These are phyloP conservation scores for Globisporangium irregulare DNA, from an alignment of 352 stramenopile species.

Conservation along the genomic window DNA sequence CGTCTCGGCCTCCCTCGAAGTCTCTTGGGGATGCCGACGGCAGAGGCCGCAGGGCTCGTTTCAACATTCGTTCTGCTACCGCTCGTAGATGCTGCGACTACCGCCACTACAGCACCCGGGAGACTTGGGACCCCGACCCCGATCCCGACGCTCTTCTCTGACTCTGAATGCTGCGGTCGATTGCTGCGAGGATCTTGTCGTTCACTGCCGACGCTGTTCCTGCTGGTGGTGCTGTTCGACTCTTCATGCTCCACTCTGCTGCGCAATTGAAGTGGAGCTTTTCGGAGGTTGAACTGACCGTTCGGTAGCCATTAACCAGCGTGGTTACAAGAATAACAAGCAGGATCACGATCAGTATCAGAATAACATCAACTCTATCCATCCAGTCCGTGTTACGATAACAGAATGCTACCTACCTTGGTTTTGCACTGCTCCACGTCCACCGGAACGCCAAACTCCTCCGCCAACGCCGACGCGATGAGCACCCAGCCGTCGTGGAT, in stretches of 20 bases:
- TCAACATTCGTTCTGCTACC: background rate
- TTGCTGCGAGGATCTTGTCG: background rate
- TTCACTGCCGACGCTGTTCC: background rate
- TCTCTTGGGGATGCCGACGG: background rate
- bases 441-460: background rate
- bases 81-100: background rate
- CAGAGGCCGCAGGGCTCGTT: background rate
- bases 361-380: background rate
- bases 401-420: background rate
- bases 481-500: slow-evolving; percentile 4
- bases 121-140: no score
- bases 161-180: background rate
- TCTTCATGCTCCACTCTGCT: background rate
- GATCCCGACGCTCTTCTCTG: no score
- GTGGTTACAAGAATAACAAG: background rate
- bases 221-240: background rate
- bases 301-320: background rate
- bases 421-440: slow-evolving; percentile 12
- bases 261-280: background rate
- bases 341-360: background rate
- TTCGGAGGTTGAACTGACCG: background rate
- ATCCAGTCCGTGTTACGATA: background rate
- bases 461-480: background rate
- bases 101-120: background rate
- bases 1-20: background rate